These are phyloP conservation scores for Xylaria arbuscula DNA, from an alignment of 2,329 filamentous ascomycete species.

Conservation along the genomic window DNA sequence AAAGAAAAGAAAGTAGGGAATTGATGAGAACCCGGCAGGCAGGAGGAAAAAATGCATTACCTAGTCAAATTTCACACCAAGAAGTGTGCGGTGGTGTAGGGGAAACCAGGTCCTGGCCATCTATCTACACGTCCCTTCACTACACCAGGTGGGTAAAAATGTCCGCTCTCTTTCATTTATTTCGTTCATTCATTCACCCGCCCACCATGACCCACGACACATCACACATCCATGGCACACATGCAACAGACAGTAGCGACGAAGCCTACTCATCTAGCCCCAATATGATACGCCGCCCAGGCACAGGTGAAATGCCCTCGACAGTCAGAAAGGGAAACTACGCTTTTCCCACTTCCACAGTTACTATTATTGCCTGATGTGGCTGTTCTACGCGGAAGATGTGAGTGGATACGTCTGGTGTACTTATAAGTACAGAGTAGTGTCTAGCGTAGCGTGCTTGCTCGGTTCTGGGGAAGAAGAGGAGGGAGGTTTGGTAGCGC, in stretches of 20 bases:
- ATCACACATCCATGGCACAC: not conserved
- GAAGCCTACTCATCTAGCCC: slow-evolving; percentile 14
- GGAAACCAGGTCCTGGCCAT: too few relatives aligned
- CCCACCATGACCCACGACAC: not conserved
- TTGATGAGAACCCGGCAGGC: slow-evolving; percentile 4
- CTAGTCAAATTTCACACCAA: not conserved
- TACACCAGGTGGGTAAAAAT: too few relatives aligned
- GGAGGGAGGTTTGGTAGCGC: not conserved
- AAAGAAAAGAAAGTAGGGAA: not conserved
- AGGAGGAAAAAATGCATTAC: not conserved
- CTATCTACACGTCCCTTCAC: too few relatives aligned
- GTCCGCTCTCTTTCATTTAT: too few relatives aligned
- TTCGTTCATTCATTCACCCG: not conserved
- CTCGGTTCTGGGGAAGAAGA: slow-evolving; percentile 1
- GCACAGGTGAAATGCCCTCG: not conserved
- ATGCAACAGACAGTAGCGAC: not conserved
- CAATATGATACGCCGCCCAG: not conserved
- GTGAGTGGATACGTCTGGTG: slow-evolving; percentile 7
- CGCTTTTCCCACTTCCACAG: not conserved
- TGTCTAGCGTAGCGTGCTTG: not conserved
- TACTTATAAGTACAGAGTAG: too few relatives aligned
- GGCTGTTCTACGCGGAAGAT: slow-evolving; percentile 44
- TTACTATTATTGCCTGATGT: slow-evolving; percentile 40
- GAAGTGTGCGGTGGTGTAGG: too few relatives aligned
- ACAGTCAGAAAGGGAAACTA: slow-evolving; percentile 14